These are phyloP conservation scores for Diaporthe citriasiana DNA, from an alignment of 2,329 filamentous ascomycete genomes.

Conservation along the genomic window DNA sequence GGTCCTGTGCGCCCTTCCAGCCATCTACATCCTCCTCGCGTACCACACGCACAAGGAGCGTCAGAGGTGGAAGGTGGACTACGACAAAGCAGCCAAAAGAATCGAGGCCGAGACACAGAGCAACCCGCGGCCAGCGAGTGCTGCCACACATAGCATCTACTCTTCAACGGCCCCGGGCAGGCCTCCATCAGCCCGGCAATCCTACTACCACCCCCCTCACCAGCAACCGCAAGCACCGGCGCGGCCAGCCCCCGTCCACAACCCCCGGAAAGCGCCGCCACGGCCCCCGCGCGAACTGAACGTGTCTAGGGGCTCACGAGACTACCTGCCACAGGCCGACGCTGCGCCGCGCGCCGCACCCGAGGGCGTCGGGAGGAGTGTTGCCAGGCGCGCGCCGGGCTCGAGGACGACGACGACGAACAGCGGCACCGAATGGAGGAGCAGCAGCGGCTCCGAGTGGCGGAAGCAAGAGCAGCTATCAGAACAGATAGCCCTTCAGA, in stretches of 20 bases:
- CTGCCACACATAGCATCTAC: neutral
- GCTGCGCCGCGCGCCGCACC: neutral
- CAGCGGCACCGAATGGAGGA: neutral
- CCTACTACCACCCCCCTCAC: neutral
- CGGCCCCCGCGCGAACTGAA: neutral
- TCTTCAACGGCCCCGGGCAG: neutral
- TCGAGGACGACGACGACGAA: neutral
- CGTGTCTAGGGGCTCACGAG: neutral
- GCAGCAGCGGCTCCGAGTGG: neutral
- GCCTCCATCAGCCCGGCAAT: neutral
- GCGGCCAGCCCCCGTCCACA: neutral
- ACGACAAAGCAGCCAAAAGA: neutral
- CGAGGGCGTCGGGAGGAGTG: neutral
- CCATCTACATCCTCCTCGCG: constrained; percentile 26
- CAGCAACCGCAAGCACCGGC: neutral
- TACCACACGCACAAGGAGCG: constrained; percentile 28
- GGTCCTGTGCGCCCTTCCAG: constrained; percentile 16
- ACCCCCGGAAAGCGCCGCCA: neutral
- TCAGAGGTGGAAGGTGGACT: constrained; percentile 3
- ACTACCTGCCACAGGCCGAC: neutral
- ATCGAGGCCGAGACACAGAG: constrained; percentile 5
- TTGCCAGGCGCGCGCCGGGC: neutral
- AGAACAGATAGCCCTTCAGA: neutral
- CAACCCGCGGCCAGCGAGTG: neutral
- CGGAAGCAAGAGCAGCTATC: neutral